These are phyloP conservation scores for Paecilomyces sp. DNA, from an alignment of 2,329 filamentous ascomycete genomes.

Conservation along the genomic window DNA sequence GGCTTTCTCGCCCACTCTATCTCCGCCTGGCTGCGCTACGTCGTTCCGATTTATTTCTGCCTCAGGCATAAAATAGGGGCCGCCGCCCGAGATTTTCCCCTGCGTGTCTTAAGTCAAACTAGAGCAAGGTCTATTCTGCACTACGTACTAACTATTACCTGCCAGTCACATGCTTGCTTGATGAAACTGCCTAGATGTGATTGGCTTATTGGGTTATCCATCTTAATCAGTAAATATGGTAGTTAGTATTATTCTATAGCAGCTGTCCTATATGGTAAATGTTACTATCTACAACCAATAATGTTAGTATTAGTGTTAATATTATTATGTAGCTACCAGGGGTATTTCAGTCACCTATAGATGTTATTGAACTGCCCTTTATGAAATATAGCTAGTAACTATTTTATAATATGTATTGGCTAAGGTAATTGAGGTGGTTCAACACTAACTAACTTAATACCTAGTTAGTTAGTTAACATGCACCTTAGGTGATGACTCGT, in stretches of 20 bases:
- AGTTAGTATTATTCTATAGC: too few relatives aligned
- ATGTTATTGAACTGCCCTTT: too few relatives aligned
- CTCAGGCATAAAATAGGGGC: background rate
- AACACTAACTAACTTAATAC: too few relatives aligned
- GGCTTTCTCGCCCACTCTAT: background rate
- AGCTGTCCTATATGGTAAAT: background rate
- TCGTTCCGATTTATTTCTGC: background rate
- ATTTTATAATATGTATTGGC: too few relatives aligned
- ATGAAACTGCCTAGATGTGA: background rate
- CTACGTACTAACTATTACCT: background rate
- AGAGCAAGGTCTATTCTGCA: background rate
- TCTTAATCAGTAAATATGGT: background rate
- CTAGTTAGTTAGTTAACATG: too few relatives aligned
- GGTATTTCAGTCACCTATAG: too few relatives aligned
- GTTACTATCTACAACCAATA: too few relatives aligned
- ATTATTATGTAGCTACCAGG: too few relatives aligned
- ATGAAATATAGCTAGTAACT: too few relatives aligned
- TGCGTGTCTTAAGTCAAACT: background rate
- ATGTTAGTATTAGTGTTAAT: background rate
- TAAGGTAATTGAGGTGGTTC: too few relatives aligned
- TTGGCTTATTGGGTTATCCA: background rate
- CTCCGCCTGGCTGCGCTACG: background rate
- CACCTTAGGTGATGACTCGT: too few relatives aligned
- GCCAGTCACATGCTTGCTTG: background rate
- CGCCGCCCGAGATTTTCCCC: background rate